These are phyloP conservation scores for Eustoma russellianum DNA, from an alignment of 257 asterid species.

Conservation along the genomic window DNA sequence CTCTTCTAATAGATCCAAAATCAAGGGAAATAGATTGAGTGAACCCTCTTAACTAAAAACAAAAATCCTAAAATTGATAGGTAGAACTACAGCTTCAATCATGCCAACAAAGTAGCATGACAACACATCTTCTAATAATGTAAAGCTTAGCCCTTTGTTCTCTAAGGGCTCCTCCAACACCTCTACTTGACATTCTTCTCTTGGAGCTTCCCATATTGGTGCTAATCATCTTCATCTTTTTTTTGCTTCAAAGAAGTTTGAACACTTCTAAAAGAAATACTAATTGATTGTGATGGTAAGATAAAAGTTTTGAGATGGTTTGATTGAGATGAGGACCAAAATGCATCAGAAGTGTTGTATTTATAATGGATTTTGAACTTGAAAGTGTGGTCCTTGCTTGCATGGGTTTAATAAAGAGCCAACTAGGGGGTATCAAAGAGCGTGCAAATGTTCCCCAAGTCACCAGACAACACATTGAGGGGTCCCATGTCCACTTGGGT, in stretches of 20 bases:
- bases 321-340: constrained; percentile 1
- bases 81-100: constrained; percentile 9
- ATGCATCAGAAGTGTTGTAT: constrained; percentile 15
- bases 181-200: constrained; percentile 62
- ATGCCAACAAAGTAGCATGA: constrained; percentile 87
- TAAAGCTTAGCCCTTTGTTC: constrained; percentile 84
- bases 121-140: constrained; percentile 71
- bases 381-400: constrained; percentile 25
- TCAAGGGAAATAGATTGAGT: background rate
- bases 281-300: background rate
- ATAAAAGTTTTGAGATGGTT: background rate
- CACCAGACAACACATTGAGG: constrained; percentile 29
- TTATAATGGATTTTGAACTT: constrained; percentile 28
- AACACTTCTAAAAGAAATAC: background rate
- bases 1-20: constrained; percentile 5
- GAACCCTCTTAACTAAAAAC: no score
- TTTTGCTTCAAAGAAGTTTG: background rate
- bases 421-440: constrained; percentile 54
- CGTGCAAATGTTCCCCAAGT: constrained; percentile 57
- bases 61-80: no score
- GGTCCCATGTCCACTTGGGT: constrained; percentile 37
- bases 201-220: constrained; percentile 36
- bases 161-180: constrained; percentile 64
- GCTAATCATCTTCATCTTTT: constrained; percentile 49
- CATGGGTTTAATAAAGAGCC: constrained; percentile 51